phyloP scores from a whole-genome alignment of 2,329 filamentous ascomycete species.

The Trichoderma arundinaceum region DNA sequence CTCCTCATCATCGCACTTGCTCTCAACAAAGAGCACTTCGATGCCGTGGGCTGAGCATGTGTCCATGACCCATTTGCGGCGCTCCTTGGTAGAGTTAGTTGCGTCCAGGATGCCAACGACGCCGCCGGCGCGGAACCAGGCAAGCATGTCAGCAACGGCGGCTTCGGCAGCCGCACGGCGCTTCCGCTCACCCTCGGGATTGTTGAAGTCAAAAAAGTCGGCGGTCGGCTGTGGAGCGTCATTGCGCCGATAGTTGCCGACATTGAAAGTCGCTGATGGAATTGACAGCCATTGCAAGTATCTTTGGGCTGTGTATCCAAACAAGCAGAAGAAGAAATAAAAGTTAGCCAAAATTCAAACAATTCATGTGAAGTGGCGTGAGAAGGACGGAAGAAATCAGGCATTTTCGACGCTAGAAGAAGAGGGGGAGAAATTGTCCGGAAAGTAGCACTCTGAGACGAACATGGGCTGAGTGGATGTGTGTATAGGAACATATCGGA shows the following conservation, averaged over 20 bases:
- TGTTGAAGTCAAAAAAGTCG: conserved; percentile 93
- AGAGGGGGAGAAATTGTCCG: conserved; percentile 9
- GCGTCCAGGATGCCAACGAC: conserved; percentile 94
- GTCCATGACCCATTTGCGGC: conserved; percentile 90
- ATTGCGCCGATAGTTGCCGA: conserved; percentile 90
- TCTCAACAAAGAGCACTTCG: conserved; percentile 95
- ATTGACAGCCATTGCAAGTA: conserved; percentile 98
- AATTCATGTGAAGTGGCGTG: conserved; percentile 19
- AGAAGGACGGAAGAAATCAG: conserved; percentile 16
- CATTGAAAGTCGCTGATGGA: conserved; percentile 93
- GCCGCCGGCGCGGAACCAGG: conserved; percentile 84
- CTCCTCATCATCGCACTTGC: conserved; percentile 93
- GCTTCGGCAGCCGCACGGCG: conserved; percentile 88
- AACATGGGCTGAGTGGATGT: neutral
- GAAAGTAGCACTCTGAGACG: neutral
- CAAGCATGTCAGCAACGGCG: conserved; percentile 89
- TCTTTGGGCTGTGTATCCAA: conserved; percentile 70
- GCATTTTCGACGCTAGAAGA: conserved; percentile 19
- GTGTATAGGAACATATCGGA: conserved; percentile 1
- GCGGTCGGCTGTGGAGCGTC: conserved; percentile 89
- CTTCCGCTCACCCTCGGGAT: conserved; percentile 87
- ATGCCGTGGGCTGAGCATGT: conserved; percentile 76
- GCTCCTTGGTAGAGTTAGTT: conserved; percentile 91
- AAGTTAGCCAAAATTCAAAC: neutral
- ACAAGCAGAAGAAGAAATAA: neutral